Percentiles rank a stretch among this genome's conserved stretches.
Evolutionary conservation across 257 asterid genomes (phyloP).

Genomic region (Nicotiana undulata): DNA sequence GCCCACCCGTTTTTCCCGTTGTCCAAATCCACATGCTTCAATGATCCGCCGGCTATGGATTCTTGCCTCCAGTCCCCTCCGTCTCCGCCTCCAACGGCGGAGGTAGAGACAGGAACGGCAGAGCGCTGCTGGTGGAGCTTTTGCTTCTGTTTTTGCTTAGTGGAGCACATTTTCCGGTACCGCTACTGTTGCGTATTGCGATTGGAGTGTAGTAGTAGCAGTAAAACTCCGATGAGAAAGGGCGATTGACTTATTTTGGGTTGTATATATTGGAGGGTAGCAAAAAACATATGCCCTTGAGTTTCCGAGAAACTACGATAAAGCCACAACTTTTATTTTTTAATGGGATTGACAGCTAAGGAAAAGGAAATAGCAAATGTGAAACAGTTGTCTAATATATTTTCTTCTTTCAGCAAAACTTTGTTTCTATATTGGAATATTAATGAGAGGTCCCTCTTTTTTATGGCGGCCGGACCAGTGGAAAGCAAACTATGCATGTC

Average conservation of each 20-base stretch:
- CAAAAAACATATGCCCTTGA: background rate
- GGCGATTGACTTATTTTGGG: background rate
- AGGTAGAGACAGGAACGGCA: slow-evolving; percentile 1
- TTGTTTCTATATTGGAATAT: background rate
- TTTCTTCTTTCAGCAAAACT: background rate
- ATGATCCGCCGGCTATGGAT: slow-evolving; percentile 67
- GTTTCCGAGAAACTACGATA: background rate
- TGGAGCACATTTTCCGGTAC: slow-evolving; percentile 35
- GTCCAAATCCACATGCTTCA: slow-evolving; percentile 63
- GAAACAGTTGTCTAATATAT: background rate
- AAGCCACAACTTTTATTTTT: background rate
- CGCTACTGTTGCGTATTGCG: background rate
- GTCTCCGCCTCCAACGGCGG: background rate
- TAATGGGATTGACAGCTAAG: background rate
- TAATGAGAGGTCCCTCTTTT: background rate
- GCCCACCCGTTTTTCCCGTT: slow-evolving; percentile 94
- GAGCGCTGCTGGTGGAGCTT: slow-evolving; percentile 33
- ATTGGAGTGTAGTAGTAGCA: background rate
- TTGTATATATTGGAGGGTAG: background rate
- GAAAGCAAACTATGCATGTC: background rate
- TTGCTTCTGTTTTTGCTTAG: slow-evolving; percentile 51
- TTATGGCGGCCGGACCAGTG: background rate
- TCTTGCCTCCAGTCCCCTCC: slow-evolving; percentile 54
- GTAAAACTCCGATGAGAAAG: background rate
- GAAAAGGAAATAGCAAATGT: background rate